Conservation (phyloP, 192 early-diverging fungal genomes). For the Lobulomyces angularis region DNA sequence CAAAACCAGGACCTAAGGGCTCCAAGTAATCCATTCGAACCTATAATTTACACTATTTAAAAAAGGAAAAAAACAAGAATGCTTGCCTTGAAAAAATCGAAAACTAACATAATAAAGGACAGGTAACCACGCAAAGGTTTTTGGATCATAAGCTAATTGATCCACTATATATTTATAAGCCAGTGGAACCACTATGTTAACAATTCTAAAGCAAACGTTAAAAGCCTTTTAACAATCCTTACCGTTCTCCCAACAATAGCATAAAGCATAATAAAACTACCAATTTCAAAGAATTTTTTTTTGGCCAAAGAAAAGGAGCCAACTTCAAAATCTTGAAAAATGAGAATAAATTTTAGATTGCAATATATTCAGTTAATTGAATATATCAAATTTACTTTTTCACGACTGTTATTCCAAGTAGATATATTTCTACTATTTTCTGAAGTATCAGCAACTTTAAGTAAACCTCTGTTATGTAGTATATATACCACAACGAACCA, state of each 20-base stretch:
- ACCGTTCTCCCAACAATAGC: conserved; percentile 46
- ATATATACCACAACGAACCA: too few species aligned
- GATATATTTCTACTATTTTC: too few species aligned
- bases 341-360: not conserved
- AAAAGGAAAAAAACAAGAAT: conserved; percentile 15
- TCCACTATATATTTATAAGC: conserved; percentile 79
- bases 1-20: conserved; percentile 76
- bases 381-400: not conserved
- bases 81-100: conserved; percentile 63
- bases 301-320: conserved; percentile 77
- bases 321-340: conserved; percentile 36
- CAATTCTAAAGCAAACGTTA: conserved; percentile 24
- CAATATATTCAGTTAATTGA: not conserved
- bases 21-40: conserved; percentile 30
- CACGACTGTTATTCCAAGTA: not conserved
- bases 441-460: conserved; percentile 1
- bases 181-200: conserved; percentile 75
- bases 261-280: conserved; percentile 56
- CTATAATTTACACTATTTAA: not conserved
- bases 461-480: not conserved
- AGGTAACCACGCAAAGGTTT: conserved; percentile 37
- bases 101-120: conserved; percentile 51
- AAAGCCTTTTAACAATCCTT: not conserved
- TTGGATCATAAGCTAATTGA: conserved; percentile 23
- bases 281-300: conserved; percentile 46